Conservation (phyloP, 129 eudicot species). For the Dittrichia graveolens region DNA sequence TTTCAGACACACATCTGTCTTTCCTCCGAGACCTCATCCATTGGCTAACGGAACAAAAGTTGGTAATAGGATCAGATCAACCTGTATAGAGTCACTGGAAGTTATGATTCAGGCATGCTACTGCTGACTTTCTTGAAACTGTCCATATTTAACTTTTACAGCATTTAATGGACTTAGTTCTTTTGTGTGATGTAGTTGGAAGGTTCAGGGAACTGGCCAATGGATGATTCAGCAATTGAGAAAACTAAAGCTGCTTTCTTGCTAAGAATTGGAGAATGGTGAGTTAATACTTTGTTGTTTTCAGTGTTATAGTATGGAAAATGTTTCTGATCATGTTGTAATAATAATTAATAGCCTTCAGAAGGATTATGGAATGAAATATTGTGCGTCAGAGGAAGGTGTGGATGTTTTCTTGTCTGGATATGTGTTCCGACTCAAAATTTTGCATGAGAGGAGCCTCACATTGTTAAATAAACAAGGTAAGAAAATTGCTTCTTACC, state of each 20-base stretch:
- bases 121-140: conserved; percentile 10
- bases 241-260: conserved; percentile 92
- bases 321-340: conserved; percentile 33
- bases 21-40: conserved; percentile 80
- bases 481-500: conserved; percentile 24
- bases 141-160: not conserved
- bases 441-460: conserved; percentile 85
- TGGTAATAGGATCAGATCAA: conserved; percentile 37
- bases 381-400: conserved; percentile 75
- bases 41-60: conserved; percentile 49
- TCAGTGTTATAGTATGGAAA: not conserved
- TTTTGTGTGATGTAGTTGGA: conserved; percentile 63
- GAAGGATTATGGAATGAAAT: conserved; percentile 51
- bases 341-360: conserved; percentile 55
- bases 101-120: conserved; percentile 83
- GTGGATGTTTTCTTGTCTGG: conserved; percentile 81
- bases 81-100: conserved; percentile 75
- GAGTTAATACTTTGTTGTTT: conserved; percentile 21
- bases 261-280: conserved; percentile 90
- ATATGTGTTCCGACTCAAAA: conserved; percentile 84
- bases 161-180: conserved; percentile 1
- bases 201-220: conserved; percentile 98
- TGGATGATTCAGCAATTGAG: conserved; percentile 87
- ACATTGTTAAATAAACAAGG: conserved; percentile 60
- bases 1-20: conserved; percentile 83